Percentiles rank a stretch among this genome's conserved stretches.
Conservation (phyloP, 2,329 filamentous ascomycete genomes). For the Stemphylium vesicarium region DNA sequence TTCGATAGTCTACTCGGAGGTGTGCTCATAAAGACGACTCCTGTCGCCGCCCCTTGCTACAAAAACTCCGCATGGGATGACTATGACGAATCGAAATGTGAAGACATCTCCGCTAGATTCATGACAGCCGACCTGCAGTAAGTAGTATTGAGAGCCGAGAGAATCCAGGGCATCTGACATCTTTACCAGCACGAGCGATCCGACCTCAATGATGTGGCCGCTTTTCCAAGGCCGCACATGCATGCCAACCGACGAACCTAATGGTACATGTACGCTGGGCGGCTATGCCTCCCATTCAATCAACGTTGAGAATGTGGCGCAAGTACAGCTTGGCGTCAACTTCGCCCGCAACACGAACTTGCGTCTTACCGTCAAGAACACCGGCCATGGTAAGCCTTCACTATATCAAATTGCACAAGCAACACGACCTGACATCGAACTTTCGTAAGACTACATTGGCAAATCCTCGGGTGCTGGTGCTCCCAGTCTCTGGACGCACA, state of each 20-base stretch:
- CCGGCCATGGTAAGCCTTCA: constrained; percentile 16
- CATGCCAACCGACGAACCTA: constrained; percentile 20
- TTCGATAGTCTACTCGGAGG: constrained; percentile 25
- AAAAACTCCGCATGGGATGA: constrained; percentile 15
- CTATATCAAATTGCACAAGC: neutral
- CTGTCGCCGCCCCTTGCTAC: constrained; percentile 33
- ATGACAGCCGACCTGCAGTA: constrained; percentile 16
- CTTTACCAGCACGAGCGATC: constrained; percentile 19
- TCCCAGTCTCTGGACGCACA: constrained; percentile 39
- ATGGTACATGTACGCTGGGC: constrained; percentile 19
- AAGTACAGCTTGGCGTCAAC: constrained; percentile 24
- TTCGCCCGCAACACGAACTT: constrained; percentile 29
- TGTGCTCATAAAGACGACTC: constrained; percentile 26
- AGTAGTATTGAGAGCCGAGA: neutral
- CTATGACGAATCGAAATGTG: constrained; percentile 22
- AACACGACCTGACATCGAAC: neutral
- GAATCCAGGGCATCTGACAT: neutral
- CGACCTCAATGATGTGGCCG: constrained; percentile 35
- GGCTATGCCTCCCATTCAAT: constrained; percentile 25
- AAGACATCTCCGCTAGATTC: constrained; percentile 16
- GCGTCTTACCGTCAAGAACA: constrained; percentile 27
- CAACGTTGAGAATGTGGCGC: constrained; percentile 21
- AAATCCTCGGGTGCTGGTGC: constrained; percentile 34
- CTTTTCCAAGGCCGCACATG: constrained; percentile 35
- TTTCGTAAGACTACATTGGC: constrained; percentile 16